Base-by-base conservation (phyloP, 1,139 yeast genomes). In the Yamadazyma pseudoaaseri region DNA sequence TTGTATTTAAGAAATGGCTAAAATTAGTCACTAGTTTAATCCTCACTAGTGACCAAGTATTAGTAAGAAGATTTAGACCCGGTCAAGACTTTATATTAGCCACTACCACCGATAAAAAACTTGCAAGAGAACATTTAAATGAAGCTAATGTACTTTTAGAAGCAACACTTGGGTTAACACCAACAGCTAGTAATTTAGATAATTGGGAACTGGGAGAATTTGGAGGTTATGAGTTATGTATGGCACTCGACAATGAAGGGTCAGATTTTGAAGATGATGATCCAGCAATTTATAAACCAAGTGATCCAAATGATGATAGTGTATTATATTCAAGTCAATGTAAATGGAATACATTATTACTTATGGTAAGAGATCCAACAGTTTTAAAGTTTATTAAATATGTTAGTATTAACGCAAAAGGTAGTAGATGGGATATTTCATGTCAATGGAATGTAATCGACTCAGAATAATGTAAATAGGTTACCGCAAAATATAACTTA, bases 51-150 rank as follows among this genome's bases (percentile, higher is more conserved):
- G 86, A 85, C 39, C 86, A 84, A 46, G 63, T 85, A 2, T 54
- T 89, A 26, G 73, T 84, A 2, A 76, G 99, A 52, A 69, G 97
- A 44, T 94, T 94, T 62, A 76, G 98, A 48, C 98, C 97, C 0
- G 98, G 97, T 1, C 80, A 79, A 25, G 99, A 94, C 58, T 94
- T 86, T 57, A 90, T 92, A 3, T 67, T 94, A 32, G 98, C 98
- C 1, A 86, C 97, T 0, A 75, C 86, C 8, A 68, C 81, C 4
- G 82, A 77, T 28, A 64, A 69, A 28, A 60, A 70, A 14, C 39
- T 66, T 22, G 71, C 72, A 3, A 45, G 71, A 6, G 64, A 58
- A 8, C 56, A 59, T 20, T 34, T 45, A 3, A 53, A 51, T 6
- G 70, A 74, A 28, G 49, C 79, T 36, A 81, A 81, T 38, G 76